Percentiles rank a stretch among this genome's conserved stretches.
Evolutionary conservation across 2,329 filamentous ascomycete species (phyloP).

Genomic region (Thielaviopsis ethacetica): DNA sequence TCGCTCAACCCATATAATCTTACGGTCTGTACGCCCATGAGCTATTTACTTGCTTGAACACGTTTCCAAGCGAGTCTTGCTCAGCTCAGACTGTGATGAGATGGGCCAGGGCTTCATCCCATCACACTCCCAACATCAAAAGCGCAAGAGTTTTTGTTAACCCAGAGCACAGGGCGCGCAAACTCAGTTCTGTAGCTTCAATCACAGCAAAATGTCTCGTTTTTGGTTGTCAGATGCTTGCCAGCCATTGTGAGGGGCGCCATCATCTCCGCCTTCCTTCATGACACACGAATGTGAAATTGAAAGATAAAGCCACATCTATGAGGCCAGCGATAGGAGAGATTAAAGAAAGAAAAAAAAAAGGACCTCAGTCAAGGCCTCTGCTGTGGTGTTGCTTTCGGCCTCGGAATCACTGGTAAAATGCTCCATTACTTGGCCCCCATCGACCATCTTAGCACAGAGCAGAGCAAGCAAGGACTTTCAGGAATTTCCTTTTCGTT

Average conservation of each 20-base stretch:
- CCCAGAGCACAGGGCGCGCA: not conserved
- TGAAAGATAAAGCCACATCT: no score
- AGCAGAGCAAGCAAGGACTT: not conserved
- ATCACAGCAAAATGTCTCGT: no score
- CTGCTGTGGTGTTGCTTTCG: not conserved
- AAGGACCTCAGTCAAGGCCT: not conserved
- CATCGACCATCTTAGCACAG: not conserved
- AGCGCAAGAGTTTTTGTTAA: not conserved
- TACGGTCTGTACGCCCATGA: not conserved
- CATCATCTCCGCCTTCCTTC: no score
- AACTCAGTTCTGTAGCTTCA: not conserved
- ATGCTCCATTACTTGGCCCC: constrained; percentile 1
- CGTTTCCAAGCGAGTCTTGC: not conserved
- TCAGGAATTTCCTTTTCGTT: not conserved
- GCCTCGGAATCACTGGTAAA: not conserved
- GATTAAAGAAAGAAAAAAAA: not conserved
- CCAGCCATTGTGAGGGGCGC: no score
- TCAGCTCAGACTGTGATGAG: not conserved
- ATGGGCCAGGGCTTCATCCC: not conserved
- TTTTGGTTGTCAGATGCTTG: no score
- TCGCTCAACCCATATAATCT: not conserved
- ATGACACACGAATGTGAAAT: no score
- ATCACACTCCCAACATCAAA: not conserved
- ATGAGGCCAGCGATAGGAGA: not conserved
- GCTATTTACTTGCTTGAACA: not conserved